Evolutionary conservation across 2,329 filamentous ascomycete species (phyloP), one percentile per base, ranked within the genome.

Genomic region (Diplodia sapinea): DNA sequence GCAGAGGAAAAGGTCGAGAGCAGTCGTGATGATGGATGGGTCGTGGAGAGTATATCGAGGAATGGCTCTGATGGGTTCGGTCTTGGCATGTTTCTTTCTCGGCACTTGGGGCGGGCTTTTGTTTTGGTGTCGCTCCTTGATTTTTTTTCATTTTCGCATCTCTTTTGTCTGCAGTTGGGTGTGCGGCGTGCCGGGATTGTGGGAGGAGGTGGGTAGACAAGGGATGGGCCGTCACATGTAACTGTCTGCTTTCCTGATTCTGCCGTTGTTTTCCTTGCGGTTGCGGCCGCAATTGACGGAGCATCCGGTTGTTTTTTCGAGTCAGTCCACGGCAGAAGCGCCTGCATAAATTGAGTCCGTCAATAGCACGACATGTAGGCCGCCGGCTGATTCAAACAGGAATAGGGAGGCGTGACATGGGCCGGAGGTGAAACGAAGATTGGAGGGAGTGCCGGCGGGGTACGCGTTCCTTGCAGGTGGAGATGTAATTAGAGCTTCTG

Each of bases 381-480:
- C 17, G 13, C 12, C 29, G 59, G 59, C 17, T 51, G 59, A 63
- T 38, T 51, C 3, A 38, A 40, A 36, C n/a, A 63, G 59, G 17
- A 23, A n/a, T n/a, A 62, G 57, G 15, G 11, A 43, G 12, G 38
- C 31, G 8, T 33, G 31, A 33, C 31, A 33, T 33, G 31, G 31
- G 6, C 31, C 31, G 6, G 31, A 23, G 17, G 29, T 62, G 57
- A 62, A 51, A 51, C 43, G 57, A 36, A 3, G 5, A 17, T 9
- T 26, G 15, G 50, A 13, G 29, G 59, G 59, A 15, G 29, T 23
- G 47, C 47, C 59, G 47, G 59, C 59, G 59, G 59, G 59, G 59
- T 36, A 51, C 2, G 43, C 31, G 59, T 63, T 26, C 59, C 59
- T 63, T 63, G 59, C 59, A 63, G 59, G 47, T 63, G 47, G 47